phyloP scores from a whole-genome alignment of 2,329 filamentous ascomycete genomes.

The Cercospora beticola region DNA sequence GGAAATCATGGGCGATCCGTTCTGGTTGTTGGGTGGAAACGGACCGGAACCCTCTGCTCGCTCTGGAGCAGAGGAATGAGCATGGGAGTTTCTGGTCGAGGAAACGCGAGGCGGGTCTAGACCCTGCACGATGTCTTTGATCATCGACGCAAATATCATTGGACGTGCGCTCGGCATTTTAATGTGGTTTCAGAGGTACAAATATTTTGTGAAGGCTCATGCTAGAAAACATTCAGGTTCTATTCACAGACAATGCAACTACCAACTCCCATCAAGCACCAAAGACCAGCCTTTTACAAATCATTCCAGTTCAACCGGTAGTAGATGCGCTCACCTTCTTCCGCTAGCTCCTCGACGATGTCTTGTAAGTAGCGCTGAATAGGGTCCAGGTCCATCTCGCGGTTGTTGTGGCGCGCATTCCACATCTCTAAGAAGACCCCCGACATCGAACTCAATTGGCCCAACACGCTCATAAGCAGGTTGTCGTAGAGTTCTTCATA shows the following conservation, averaged over 20 bases:
- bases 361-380: neutral
- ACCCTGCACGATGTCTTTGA: too few relatives aligned
- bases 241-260: neutral
- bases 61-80: too few relatives aligned
- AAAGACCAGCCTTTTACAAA: too few relatives aligned
- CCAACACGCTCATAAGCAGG: neutral
- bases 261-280: neutral
- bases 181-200: neutral
- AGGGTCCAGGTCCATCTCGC: neutral
- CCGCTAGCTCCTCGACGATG: neutral
- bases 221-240: neutral
- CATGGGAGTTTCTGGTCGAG: too few relatives aligned
- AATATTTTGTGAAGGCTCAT: neutral
- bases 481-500: neutral
- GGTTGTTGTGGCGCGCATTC: neutral
- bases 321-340: neutral
- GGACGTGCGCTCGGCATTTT: neutral
- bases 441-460: too few relatives aligned
- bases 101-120: too few relatives aligned
- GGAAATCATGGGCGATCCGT: too few relatives aligned
- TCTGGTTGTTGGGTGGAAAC: too few relatives aligned
- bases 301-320: too few relatives aligned
- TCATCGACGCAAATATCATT: neutral
- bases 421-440: neutral
- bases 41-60: too few relatives aligned